Base-by-base conservation (phyloP, 176 grass and related monocot species). In the Alloteropsis semialata region DNA sequence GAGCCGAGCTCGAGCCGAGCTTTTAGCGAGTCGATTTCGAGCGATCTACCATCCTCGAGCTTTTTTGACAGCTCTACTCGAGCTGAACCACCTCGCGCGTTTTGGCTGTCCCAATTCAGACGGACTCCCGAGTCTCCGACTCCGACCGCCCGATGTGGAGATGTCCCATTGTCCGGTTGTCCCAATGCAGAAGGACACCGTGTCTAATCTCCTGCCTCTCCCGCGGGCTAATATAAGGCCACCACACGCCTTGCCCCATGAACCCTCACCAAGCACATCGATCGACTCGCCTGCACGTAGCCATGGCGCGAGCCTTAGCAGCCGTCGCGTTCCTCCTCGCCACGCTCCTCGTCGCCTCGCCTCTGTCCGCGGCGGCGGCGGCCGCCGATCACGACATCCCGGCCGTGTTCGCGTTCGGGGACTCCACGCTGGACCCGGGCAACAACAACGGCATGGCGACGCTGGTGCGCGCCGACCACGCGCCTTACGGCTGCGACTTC, bases 371-470 rank as follows among this genome's bases (percentile, higher is more conserved):
- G 5, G 41, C 63, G 9, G 6, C 75, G 10, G 1, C 57, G 12
- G 8, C 28, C 4, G 17, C 45, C 16, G 45, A 69, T 29, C 58
- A 86, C 21, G 87, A 58, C 77, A 67, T 92, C 83, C 78, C 85
- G 4, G 88, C 85, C 8, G 82, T 97, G 75, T 97, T 97, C 82
- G 91, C 86, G 12, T 93, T 93, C 74, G 88, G 94, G 32, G 94
- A 97, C 81, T 97, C 91, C 0, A 91, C 94, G 68, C 53, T 97
- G 41, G 94, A 97, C 87, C 53, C 89, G 14, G 94, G 94, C 78
- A 97, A 93, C 89, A 97, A 97, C 84, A 97, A 93, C 86, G 43
- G 54, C 13, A 74, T 93, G 38, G 0, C 1, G 12, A 91, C 91
- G 84, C 1, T 85, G n/a, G 78, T 80, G 53, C 89, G 87, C 76